Evolutionary conservation across 2,329 filamentous ascomycete species (phyloP), one percentile per base, ranked within the genome.

Genomic region (Exophiala lecanii-corni): DNA sequence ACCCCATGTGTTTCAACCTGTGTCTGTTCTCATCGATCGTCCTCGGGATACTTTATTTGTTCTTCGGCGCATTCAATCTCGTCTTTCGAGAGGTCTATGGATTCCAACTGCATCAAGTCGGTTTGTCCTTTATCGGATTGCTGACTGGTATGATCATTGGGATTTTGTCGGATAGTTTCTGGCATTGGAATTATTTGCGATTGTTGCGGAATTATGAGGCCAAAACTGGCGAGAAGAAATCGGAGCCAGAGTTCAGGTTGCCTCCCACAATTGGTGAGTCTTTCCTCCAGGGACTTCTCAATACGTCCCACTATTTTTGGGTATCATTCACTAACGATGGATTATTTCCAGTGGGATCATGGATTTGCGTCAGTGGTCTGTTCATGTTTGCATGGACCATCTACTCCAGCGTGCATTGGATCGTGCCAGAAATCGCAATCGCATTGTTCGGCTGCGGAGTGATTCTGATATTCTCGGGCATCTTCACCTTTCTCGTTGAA

Each of bases 341-440:
- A n/a, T n/a, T n/a, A 26, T 26, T 12, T 12, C 23, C 23, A 26
- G 61, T 74, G 5, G 91, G 89, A n/a, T 81, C 81, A 1, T 65
- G 88, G 33, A 65, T 94, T 7, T 86, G 92, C 21, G 86, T 89
- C 4, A 70, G 85, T 43, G 86, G 87, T 5, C 67, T 97, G 12
- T 94, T 96, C 63, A 84, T 86, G 67, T 95, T 95, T 65, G 88
- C 80, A 6, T 95, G 88, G 85, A 89, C 86, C 3, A 84, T 84
- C 10, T 89, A 82, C 61, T 64, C 81, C 38, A 75, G 65, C 55
- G 76, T 95, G 36, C 83, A 87, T 64, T 91, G 81, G 81, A 84
- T 86, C 49, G 74, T 81, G 34, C 82, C 84, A 18, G 82, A 88
- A 53, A 81, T 89, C 64, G 85, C 82, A 15, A 84, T 80, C 19